phyloP scores from a whole-genome alignment of 371 early-diverging fungal genomes.

The Mortierella sp. region DNA sequence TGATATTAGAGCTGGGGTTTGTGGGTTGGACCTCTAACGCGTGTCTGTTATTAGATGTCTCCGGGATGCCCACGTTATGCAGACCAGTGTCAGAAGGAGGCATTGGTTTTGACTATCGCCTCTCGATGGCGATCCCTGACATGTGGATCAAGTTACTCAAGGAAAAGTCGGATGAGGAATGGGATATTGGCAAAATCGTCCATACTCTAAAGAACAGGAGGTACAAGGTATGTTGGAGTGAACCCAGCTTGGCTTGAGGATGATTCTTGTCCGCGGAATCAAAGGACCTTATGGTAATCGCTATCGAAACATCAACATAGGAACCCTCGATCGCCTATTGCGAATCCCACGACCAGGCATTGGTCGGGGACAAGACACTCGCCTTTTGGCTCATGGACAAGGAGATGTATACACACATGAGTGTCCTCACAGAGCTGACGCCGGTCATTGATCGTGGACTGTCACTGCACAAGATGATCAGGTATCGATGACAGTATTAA shows the following conservation, averaged over 20 bases:
- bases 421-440: slow-evolving; percentile 80
- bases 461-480: slow-evolving; percentile 95
- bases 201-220: slow-evolving; percentile 94
- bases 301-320: neutral
- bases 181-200: slow-evolving; percentile 89
- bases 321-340: slow-evolving; percentile 94
- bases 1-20: no score
- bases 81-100: slow-evolving; percentile 92
- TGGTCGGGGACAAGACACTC: slow-evolving; percentile 97
- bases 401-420: slow-evolving; percentile 98
- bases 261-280: no score
- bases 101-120: slow-evolving; percentile 96
- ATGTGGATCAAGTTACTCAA: slow-evolving; percentile 99
- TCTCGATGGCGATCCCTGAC: slow-evolving; percentile 97
- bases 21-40: neutral
- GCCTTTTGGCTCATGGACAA: slow-evolving; percentile 99
- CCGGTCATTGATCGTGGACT: slow-evolving; percentile 95
- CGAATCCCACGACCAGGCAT: slow-evolving; percentile 97
- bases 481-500: no score
- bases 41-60: slow-evolving; percentile 75
- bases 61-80: slow-evolving; percentile 98
- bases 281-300: neutral
- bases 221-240: slow-evolving; percentile 61
- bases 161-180: slow-evolving; percentile 92
- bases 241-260: no score